Evolutionary conservation across 345 rosid genomes (phyloP).

Genomic region (Arabidopsis suecica): DNA sequence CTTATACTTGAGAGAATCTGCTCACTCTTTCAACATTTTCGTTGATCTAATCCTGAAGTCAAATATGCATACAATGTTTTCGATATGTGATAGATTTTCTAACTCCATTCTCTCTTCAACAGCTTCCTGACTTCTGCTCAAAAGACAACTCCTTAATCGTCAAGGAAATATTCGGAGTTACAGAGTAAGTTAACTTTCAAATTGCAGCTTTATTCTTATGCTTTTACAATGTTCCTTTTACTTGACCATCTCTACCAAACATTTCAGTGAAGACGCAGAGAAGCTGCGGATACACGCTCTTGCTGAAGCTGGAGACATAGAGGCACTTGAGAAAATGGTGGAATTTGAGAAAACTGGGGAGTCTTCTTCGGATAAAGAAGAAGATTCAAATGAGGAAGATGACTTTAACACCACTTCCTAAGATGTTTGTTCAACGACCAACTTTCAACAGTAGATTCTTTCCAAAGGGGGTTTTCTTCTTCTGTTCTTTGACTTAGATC

Average conservation of each 20-base stretch:
- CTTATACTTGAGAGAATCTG: neutral
- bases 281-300: constrained; percentile 77
- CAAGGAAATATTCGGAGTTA: constrained; percentile 93
- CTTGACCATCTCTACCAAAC: constrained; percentile 11
- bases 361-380: constrained; percentile 61
- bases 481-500: neutral
- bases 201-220: neutral
- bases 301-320: constrained; percentile 85
- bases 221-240: neutral
- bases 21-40: neutral
- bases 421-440: constrained; percentile 1
- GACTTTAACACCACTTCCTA: constrained; percentile 27
- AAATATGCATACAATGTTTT: constrained; percentile 5
- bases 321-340: constrained; percentile 84
- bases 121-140: constrained; percentile 91
- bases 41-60: neutral
- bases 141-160: constrained; percentile 77
- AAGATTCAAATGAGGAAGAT: constrained; percentile 44
- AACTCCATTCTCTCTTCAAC: constrained; percentile 40
- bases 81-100: neutral
- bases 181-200: constrained; percentile 63
- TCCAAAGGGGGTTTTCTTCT: neutral
- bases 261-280: constrained; percentile 80
- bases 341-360: constrained; percentile 69
- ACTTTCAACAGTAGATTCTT: constrained; percentile 29